These are phyloP conservation scores for Exophiala sp. DNA, from an alignment of 2,329 filamentous ascomycete genomes.

Conservation along the genomic window DNA sequence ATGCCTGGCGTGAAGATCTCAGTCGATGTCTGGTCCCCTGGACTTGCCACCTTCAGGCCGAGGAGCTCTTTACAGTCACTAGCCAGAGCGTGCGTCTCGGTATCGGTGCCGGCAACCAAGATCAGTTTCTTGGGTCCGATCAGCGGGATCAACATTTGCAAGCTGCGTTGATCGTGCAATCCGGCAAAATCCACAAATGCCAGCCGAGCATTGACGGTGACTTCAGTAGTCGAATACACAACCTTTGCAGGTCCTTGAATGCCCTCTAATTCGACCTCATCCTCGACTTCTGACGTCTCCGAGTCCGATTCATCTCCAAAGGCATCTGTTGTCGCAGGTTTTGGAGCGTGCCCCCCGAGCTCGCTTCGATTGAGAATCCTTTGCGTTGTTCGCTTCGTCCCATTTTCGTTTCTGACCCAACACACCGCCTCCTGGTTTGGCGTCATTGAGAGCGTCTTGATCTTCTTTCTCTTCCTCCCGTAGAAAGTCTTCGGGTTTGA, in stretches of 20 bases:
- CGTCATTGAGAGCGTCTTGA: slow-evolving; percentile 53
- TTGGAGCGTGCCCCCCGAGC: slow-evolving; percentile 10
- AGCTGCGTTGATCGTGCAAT: slow-evolving; percentile 83
- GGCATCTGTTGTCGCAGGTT: slow-evolving; percentile 27
- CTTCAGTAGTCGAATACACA: slow-evolving; percentile 55
- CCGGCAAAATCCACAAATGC: slow-evolving; percentile 89
- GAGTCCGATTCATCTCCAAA: slow-evolving; percentile 53
- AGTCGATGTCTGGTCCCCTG: slow-evolving; percentile 43
- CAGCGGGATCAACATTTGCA: slow-evolving; percentile 90
- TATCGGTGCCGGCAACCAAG: slow-evolving; percentile 71
- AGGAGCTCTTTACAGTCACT: slow-evolving; percentile 69
- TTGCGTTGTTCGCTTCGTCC: slow-evolving; percentile 58
- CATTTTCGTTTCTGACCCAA: slow-evolving; percentile 92
- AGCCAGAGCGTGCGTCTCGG: slow-evolving; percentile 73
- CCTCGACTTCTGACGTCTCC: slow-evolving; percentile 50
- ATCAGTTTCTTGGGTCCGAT: slow-evolving; percentile 93
- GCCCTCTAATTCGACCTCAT: slow-evolving; percentile 40
- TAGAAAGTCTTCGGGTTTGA: slow-evolving; percentile 88
- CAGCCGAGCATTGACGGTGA: slow-evolving; percentile 68
- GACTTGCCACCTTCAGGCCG: slow-evolving; percentile 39
- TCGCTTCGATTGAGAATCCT: slow-evolving; percentile 35
- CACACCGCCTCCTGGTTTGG: slow-evolving; percentile 53
- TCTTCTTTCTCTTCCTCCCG: slow-evolving; percentile 86
- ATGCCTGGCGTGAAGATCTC: slow-evolving; percentile 76
- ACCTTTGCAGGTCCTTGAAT: slow-evolving; percentile 69